A percentile compares a stretch with the other conserved stretches of the same genome.
These are phyloP conservation scores for Pseudotulostoma volvatum DNA, from an alignment of 495 filamentous ascomycete genomes.

Conservation along the genomic window DNA sequence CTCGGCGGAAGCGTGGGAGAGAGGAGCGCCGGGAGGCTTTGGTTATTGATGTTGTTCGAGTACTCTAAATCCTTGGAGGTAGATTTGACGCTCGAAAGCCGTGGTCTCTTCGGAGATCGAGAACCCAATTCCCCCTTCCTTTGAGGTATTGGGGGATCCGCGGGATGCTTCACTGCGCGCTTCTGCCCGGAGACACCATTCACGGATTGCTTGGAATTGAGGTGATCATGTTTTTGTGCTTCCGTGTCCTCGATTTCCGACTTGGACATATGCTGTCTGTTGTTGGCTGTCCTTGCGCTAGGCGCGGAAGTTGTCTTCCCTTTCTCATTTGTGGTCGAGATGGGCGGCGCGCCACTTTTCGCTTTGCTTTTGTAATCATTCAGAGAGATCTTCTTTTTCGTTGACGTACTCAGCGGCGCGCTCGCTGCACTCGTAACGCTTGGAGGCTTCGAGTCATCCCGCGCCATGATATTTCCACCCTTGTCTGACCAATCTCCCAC, in stretches of 20 bases:
- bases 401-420: constrained; percentile 13
- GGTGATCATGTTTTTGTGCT: constrained; percentile 6
- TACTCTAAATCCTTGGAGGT: constrained; percentile 10
- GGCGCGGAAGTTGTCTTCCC: constrained; percentile 6
- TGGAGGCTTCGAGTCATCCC: constrained; percentile 17
- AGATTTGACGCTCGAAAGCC: constrained; percentile 16
- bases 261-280: constrained; percentile 9
- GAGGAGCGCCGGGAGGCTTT: constrained; percentile 21
- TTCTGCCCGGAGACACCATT: constrained; percentile 11
- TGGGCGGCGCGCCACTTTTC: constrained; percentile 12
- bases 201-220: background rate
- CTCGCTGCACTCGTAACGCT: constrained; percentile 15
- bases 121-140: constrained; percentile 8
- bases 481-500: constrained; percentile 39
- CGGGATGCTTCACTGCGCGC: constrained; percentile 13
- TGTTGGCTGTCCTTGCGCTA: constrained; percentile 6
- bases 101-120: constrained; percentile 17
- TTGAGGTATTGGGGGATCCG: constrained; percentile 8
- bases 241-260: constrained; percentile 7
- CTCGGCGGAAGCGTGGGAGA: constrained; percentile 29
- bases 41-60: constrained; percentile 8
- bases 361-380: constrained; percentile 34
- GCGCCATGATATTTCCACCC: constrained; percentile 30
- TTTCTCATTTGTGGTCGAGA: constrained; percentile 11
- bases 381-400: constrained; percentile 36